Percentiles rank a stretch among this genome's conserved stretches.
Conservation (phyloP, 2,329 filamentous ascomycete species). For the Penicillium nordicum region DNA sequence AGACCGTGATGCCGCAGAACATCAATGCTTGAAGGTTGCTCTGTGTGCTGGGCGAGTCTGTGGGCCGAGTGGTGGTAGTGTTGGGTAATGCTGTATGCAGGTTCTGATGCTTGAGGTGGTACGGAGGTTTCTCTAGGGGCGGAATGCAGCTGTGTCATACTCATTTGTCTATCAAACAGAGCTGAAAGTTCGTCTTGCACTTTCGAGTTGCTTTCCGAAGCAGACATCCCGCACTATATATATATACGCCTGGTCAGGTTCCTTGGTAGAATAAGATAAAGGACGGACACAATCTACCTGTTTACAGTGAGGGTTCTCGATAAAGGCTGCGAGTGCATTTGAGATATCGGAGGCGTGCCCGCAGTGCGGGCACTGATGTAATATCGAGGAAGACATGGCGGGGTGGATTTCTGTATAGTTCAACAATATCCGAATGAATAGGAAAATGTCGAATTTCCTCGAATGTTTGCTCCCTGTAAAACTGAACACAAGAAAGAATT, state of each 20-base stretch:
- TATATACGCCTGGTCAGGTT: conserved; percentile 16
- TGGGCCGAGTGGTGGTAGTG: conserved; percentile 84
- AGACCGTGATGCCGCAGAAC: conserved; percentile 66
- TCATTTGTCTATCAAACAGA: conserved; percentile 75
- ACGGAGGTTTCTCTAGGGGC: conserved; percentile 34
- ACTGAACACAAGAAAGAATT: background rate
- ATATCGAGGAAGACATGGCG: conserved; percentile 37
- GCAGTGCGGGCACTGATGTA: conserved; percentile 41
- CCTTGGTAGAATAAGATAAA: conserved; percentile 18
- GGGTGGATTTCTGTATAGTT: background rate
- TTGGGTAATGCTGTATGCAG: conserved; percentile 71
- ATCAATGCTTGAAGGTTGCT: conserved; percentile 48
- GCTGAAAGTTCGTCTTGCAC: conserved; percentile 77
- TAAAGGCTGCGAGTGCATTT: conserved; percentile 34
- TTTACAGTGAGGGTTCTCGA: conserved; percentile 39
- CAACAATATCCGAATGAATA: background rate
- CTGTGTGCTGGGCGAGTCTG: conserved; percentile 40
- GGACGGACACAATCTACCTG: conserved; percentile 35
- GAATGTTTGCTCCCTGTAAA: background rate
- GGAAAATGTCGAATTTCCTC: background rate
- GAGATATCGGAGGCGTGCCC: conserved; percentile 38
- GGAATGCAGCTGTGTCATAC: conserved; percentile 46
- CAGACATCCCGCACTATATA: conserved; percentile 42
- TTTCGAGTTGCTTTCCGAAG: conserved; percentile 52
- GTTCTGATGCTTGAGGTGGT: conserved; percentile 42